Evolutionary conservation across 768 basidiomycete species (phyloP).

Genomic region (Rhizopogon vulgaris): DNA sequence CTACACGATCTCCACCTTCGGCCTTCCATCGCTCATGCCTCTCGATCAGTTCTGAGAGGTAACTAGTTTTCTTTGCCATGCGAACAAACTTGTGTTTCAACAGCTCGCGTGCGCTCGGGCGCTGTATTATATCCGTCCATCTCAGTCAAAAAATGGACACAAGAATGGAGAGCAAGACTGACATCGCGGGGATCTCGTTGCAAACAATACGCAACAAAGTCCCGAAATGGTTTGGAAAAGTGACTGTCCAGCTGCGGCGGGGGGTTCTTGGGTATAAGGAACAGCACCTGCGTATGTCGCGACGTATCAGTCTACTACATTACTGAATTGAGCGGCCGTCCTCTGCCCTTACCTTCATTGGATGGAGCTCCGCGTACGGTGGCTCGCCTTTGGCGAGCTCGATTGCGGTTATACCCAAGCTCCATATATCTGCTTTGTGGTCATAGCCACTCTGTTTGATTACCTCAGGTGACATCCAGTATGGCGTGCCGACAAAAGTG

Average conservation of each 20-base stretch:
- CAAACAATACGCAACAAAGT: slow-evolving; percentile 89
- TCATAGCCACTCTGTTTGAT: slow-evolving; percentile 99
- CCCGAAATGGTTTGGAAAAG: slow-evolving; percentile 90
- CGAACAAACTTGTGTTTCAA: slow-evolving; percentile 95
- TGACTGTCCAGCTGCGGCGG: slow-evolving; percentile 86
- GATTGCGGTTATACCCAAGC: slow-evolving; percentile 93
- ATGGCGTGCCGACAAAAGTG: slow-evolving; percentile 95
- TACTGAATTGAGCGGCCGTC: not conserved
- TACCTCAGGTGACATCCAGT: slow-evolving; percentile 99
- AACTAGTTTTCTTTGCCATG: slow-evolving; percentile 91
- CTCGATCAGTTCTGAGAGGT: slow-evolving; percentile 93
- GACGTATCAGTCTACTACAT: not conserved
- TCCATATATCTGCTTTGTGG: slow-evolving; percentile 99
- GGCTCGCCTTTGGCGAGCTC: slow-evolving; percentile 97
- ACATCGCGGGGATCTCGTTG: slow-evolving; percentile 93
- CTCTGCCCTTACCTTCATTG: slow-evolving; percentile 81
- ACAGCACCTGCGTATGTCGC: slow-evolving; percentile 64
- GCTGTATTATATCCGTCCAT: slow-evolving; percentile 39
- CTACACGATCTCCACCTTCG: slow-evolving; percentile 73
- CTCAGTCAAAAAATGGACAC: not conserved
- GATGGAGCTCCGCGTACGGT: slow-evolving; percentile 96
- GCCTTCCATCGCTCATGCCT: slow-evolving; percentile 90
- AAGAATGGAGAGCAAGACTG: slow-evolving; percentile 20
- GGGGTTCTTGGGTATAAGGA: slow-evolving; percentile 96
- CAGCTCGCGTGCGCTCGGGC: slow-evolving; percentile 91